Base-by-base conservation (phyloP, 1,139 yeast genomes). In the Saccharomycopsis crataegensis region DNA sequence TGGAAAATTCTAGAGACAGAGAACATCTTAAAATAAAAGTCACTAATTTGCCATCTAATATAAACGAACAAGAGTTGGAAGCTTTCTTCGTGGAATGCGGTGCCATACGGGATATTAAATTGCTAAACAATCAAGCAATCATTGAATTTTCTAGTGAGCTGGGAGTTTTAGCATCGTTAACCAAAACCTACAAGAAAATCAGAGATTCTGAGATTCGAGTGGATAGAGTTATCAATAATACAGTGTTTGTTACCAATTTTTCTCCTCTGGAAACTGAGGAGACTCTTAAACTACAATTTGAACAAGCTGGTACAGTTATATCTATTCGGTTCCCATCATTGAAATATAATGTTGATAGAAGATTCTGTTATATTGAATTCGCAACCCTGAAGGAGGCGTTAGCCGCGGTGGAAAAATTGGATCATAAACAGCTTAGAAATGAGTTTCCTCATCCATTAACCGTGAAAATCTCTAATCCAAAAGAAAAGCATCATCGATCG, bases 301-400 rank as follows among this genome's bases (percentile, higher is more conserved):
- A 64, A 0, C 54, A 66, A 4, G 65, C 65, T 50, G 88, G 88
- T 0, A 65, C 67, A 0, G 66, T 83, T 0, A 61, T 81, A 6
- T 78, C 80, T 54, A 69, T 84, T 0, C 70, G 96, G 51, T 72
- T 87, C 46, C 96, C 96, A 0, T 78, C 86, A 0, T 77, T 84
- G 58, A 75, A 75, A 44, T 74, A 71, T 49, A 77, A 80, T 59
- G 67, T 78, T 4, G 75, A 75, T 22, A 73, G 96, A 55, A 67
- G 96, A 41, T 89, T 89, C 64, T 87, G 95, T 58, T 89, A 88
- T 62, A 73, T 86, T 12, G 96, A 88, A 62, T 82, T 70, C 60
- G 61, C 70, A 0, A 65, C 71, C 12, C 57, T 76, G 0, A 70
- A 70, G 8, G 70, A 69, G 37, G 90, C 94, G 0, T 56, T 62